Conservation (phyloP, 2,329 filamentous ascomycete species). For the Curvularia sp. region DNA sequence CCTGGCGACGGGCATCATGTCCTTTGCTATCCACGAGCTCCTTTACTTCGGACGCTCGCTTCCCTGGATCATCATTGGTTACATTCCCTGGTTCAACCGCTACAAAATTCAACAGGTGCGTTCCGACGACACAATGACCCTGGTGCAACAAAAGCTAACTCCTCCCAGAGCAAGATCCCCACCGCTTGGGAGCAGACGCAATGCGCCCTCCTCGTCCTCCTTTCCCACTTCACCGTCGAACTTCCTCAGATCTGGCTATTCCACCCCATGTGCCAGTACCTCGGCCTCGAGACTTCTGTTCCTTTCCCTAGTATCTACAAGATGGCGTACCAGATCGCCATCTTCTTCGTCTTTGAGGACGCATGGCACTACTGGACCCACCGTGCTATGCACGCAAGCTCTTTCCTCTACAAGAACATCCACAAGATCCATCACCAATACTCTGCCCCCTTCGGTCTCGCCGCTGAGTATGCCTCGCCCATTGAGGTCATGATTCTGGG, state of each 20-base stretch:
- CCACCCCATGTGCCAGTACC: slow-evolving; percentile 93
- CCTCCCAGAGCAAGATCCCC: slow-evolving; percentile 76
- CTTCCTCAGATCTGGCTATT: slow-evolving; percentile 99
- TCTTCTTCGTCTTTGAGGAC: slow-evolving; percentile 97
- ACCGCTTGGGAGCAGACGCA: slow-evolving; percentile 93
- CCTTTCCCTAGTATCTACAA: slow-evolving; percentile 87
- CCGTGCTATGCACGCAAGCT: slow-evolving; percentile 89
- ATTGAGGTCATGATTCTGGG: slow-evolving; percentile 97
- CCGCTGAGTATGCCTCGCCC: slow-evolving; percentile 95
- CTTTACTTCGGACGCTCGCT: slow-evolving; percentile 93
- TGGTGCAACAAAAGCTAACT: slow-evolving; percentile 20
- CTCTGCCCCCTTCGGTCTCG: slow-evolving; percentile 94
- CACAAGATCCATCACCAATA: slow-evolving; percentile 99
- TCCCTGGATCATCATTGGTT: slow-evolving; percentile 92
- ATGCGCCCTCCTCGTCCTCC: slow-evolving; percentile 89
- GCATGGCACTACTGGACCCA: slow-evolving; percentile 99
- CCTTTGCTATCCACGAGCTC: slow-evolving; percentile 90
- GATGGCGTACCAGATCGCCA: slow-evolving; percentile 87
- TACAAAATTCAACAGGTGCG: slow-evolving; percentile 92
- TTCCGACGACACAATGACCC: slow-evolving; percentile 19
- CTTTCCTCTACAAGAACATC: slow-evolving; percentile 86
- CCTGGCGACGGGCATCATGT: slow-evolving; percentile 96
- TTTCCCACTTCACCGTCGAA: slow-evolving; percentile 97
- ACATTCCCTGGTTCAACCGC: slow-evolving; percentile 83
- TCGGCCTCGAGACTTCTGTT: slow-evolving; percentile 84